A percentile compares a stretch with the other conserved stretches of the same genome.
Conservation (phyloP, 2,329 filamentous ascomycete genomes). For the Eutypa lata region DNA sequence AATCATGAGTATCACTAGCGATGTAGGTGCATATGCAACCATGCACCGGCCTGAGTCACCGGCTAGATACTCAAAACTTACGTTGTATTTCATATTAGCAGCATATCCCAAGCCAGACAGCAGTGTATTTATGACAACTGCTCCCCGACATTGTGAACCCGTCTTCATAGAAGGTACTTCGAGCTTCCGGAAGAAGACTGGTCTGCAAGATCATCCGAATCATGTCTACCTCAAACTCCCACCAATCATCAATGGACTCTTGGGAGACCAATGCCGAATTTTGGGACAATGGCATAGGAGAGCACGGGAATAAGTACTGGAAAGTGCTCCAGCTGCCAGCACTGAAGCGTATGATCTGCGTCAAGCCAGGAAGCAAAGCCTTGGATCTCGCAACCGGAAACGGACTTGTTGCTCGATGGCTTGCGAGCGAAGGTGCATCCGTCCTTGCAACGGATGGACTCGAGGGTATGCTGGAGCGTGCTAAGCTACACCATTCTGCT, state of each 20-base stretch:
- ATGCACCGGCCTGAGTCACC: background rate
- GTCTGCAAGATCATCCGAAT: background rate
- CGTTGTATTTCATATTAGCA: too few relatives aligned
- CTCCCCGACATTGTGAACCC: too few relatives aligned
- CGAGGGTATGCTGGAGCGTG: slow-evolving; percentile 36
- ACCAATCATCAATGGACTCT: slow-evolving; percentile 19
- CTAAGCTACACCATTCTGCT: slow-evolving; percentile 18
- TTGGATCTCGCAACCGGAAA: slow-evolving; percentile 50
- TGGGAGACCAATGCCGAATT: slow-evolving; percentile 41
- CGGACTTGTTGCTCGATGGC: slow-evolving; percentile 43
- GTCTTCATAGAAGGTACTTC: too few relatives aligned
- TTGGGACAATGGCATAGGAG: slow-evolving; percentile 40
- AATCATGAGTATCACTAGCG: background rate
- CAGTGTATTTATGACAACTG: too few relatives aligned
- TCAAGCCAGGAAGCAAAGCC: slow-evolving; percentile 26
- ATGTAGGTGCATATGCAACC: background rate
- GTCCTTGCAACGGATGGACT: slow-evolving; percentile 45
- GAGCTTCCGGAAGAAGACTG: background rate
- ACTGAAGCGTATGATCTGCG: slow-evolving; percentile 32
- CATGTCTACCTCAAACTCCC: slow-evolving; percentile 1
- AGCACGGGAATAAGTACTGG: slow-evolving; percentile 43
- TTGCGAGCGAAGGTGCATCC: slow-evolving; percentile 32
- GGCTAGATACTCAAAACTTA: background rate
- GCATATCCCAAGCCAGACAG: too few relatives aligned
- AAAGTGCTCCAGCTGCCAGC: slow-evolving; percentile 37